Evolutionary conservation across 2,329 filamentous ascomycete species (phyloP).

Genomic region (Fusarium subtropicale): DNA sequence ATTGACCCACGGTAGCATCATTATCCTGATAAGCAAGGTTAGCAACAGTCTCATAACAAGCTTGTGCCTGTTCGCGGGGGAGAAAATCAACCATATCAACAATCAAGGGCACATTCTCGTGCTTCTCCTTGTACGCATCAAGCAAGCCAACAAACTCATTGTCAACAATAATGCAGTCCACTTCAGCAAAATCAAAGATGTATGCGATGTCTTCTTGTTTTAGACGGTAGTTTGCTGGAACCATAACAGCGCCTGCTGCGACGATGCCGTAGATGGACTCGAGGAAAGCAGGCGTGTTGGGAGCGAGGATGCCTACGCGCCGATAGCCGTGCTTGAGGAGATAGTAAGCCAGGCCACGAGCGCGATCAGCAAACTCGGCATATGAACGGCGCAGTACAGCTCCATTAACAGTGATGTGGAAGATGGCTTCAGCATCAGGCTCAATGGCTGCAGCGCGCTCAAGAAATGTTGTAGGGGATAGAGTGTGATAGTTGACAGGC

Average conservation of each 20-base stretch:
- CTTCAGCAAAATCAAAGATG: slow-evolving; percentile 88
- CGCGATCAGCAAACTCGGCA: slow-evolving; percentile 83
- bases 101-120: slow-evolving; percentile 76
- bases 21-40: slow-evolving; percentile 70
- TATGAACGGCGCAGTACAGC: slow-evolving; percentile 82
- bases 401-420: slow-evolving; percentile 84
- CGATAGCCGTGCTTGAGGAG: slow-evolving; percentile 78
- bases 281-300: slow-evolving; percentile 95
- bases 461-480: slow-evolving; percentile 89
- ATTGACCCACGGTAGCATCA: slow-evolving; percentile 77
- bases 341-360: slow-evolving; percentile 89
- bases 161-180: slow-evolving; percentile 88
- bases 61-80: not conserved
- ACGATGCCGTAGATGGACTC: slow-evolving; percentile 90
- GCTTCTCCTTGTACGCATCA: slow-evolving; percentile 69
- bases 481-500: slow-evolving; percentile 75
- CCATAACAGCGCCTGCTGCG: slow-evolving; percentile 81
- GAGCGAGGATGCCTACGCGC: slow-evolving; percentile 85
- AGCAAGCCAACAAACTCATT: slow-evolving; percentile 80
- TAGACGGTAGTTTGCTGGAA: slow-evolving; percentile 72
- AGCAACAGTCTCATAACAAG: slow-evolving; percentile 8
- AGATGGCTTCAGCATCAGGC: slow-evolving; percentile 84
- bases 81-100: slow-evolving; percentile 69
- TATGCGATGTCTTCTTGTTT: slow-evolving; percentile 89
- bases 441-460: slow-evolving; percentile 89